Conservation (phyloP, 176 grass and related monocot genomes). For the Echinochloa phyllopogon region DNA sequence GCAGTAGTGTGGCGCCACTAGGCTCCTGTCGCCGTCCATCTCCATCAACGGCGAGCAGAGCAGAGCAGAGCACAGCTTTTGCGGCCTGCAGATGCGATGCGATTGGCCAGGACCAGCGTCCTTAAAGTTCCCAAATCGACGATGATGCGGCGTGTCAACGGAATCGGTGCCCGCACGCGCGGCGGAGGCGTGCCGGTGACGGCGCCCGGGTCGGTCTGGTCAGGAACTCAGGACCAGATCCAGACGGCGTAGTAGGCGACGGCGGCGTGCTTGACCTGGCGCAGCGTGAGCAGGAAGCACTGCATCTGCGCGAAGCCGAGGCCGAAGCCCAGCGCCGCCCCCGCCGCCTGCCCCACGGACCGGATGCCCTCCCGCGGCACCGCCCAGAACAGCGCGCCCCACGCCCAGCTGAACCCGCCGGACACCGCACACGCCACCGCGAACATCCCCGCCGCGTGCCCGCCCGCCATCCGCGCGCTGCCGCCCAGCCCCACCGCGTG, state of each 20-base stretch:
- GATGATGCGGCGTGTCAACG: background rate
- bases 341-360: conserved; percentile 5
- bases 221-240: conserved; percentile 36
- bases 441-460: conserved; percentile 1
- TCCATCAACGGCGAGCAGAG: background rate
- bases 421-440: conserved; percentile 24
- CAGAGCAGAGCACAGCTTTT: background rate
- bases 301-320: conserved; percentile 47
- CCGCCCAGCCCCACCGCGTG: background rate
- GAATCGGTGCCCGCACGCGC: background rate
- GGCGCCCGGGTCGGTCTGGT: background rate
- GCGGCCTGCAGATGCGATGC: background rate
- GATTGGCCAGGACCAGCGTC: background rate
- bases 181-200: background rate
- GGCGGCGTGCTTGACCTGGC: conserved; percentile 41
- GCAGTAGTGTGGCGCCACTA: background rate
- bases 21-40: background rate
- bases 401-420: conserved; percentile 44
- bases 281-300: conserved; percentile 43
- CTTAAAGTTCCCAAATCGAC: background rate
- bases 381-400: conserved; percentile 38
- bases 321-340: background rate
- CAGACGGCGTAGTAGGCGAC: conserved; percentile 41
- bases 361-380: conserved; percentile 5
- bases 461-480: background rate